Base-by-base conservation (phyloP, 768 basidiomycete genomes). In the Daedaleopsis nitida region DNA sequence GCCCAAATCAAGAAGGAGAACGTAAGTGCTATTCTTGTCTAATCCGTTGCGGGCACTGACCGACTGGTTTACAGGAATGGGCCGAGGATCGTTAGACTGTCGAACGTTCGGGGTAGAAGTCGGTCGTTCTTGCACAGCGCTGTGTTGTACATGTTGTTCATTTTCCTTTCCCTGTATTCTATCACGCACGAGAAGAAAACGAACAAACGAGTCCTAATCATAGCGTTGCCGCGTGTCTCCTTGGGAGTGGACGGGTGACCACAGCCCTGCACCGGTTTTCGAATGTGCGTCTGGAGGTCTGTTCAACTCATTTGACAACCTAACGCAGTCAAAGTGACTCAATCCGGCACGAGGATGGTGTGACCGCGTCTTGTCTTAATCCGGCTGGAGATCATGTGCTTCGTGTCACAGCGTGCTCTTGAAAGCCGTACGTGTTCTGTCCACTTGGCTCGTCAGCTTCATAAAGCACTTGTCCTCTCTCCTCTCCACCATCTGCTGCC, bases 1-100 rank as follows among this genome's bases (percentile, higher is more conserved):
- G 92, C 92, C 37, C 96, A 98, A 77, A 98, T 99, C 85, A 95
- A 94, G 87, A 97, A 97, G 78, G 97, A 99, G 82, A 98, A 98
- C 76, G 95, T 92, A 72, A 81, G 90, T 80, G 11, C 32, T 50
- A 13, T 57, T 54, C 54, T 19, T 48, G 9, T 19, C 39, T 21
- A 44, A 38, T 43, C 53, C 21, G 45, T 47, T 63, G 44, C 51
- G 24, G 17, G 42, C 4, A 17, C 14, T 9, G 27, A 23, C 37
- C 60, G 57, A 55, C 67, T 65, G 38, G 21, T 59, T 55, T 9
- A 48, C 57, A 92, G 91, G 92, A 94, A 91, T 94, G 92, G 92
- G 92, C 92, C 65, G 92, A 94, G 81, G 92, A 94, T 72, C 87
- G 91, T 80, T 94, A 83, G 66, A 56, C 37, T 19, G 24, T 47